phyloP scores from a whole-genome alignment of 2,329 filamentous ascomycete species.

The Rachicladosporium sp. region DNA sequence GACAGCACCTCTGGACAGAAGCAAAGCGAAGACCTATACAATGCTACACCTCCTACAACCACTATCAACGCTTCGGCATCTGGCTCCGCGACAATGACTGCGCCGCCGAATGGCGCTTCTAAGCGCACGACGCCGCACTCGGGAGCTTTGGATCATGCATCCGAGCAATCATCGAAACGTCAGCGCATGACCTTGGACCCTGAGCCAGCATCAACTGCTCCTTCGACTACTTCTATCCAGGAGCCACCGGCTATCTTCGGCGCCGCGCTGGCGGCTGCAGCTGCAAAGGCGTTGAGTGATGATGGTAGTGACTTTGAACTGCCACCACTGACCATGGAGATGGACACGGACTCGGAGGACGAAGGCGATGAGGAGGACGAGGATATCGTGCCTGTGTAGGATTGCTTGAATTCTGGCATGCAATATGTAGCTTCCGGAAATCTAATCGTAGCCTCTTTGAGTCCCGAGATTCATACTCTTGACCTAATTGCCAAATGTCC shows the following conservation, averaged over 20 bases:
- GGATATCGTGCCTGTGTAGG: background rate
- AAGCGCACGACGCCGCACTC: too few relatives aligned
- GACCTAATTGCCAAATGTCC: too few relatives aligned
- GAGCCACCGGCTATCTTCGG: background rate
- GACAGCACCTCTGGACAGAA: background rate
- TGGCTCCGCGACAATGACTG: too few relatives aligned
- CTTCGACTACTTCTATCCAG: background rate
- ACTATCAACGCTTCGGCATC: too few relatives aligned
- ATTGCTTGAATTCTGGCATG: too few relatives aligned
- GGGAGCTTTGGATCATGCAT: background rate
- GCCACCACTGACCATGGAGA: conserved; percentile 23
- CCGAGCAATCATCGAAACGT: background rate
- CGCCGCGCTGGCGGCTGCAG: conserved; percentile 4
- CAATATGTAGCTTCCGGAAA: too few relatives aligned
- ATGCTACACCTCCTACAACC: too few relatives aligned
- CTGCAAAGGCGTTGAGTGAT: conserved; percentile 7
- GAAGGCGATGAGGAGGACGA: conserved; percentile 9
- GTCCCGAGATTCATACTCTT: too few relatives aligned
- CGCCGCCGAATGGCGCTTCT: too few relatives aligned
- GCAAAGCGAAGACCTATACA: conserved; percentile 3
- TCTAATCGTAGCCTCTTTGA: too few relatives aligned
- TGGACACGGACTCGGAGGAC: conserved; percentile 15
- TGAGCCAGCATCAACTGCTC: background rate
- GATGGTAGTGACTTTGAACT: conserved; percentile 26
- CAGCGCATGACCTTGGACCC: background rate